Base-by-base conservation (phyloP, 2,329 filamentous ascomycete species). In the Paraphoma chrysanthemicola region DNA sequence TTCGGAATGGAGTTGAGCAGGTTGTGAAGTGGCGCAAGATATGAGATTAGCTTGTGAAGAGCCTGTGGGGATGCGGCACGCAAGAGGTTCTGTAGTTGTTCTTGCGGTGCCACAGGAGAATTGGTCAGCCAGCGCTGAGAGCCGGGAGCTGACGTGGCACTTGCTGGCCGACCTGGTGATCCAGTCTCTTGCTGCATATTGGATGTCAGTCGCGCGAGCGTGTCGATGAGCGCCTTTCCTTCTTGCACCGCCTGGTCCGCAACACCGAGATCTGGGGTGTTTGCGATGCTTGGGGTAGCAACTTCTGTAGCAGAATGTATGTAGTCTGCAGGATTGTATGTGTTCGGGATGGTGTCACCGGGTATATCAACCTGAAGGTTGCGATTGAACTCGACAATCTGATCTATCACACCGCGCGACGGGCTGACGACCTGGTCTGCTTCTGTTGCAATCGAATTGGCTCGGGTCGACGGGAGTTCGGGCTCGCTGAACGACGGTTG, bases 261-360 rank as follows among this genome's bases (percentile, higher is more conserved):
- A 44, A 59, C 64, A 29, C 57, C 54, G 7, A 79, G 63, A 53
- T 78, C 71, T 17, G 81, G 80, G 6, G 80, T 82, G 36, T 75
- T 74, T 31, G 66, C 68, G 29, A 74, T 63, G 60, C 79, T 82
- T 9, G 81, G 80, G 14, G 81, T 82, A 6, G 79, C 79, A 30
- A 80, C 70, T 60, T 83, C 80, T 4, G 81, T 83, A 14, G 78
- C 79, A 60, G 79, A 83, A 56, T 73, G 74, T 44, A 76, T 59
- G 42, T 77, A 75, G 12, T 81, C 78, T 17, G 80, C 78, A 1
- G 72, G 69, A 39, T 76, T 70, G 45, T 70, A 71, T 6, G 74
- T 75, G 48, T 76, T 68, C 29, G 74, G 74, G 17, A 76, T 70
- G 29, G 74, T 76, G 48, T 76, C 74, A 39, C 72, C 71, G 10